Base-by-base conservation (phyloP, 306 rosid species). In the Begonia peltatifolia region DNA sequence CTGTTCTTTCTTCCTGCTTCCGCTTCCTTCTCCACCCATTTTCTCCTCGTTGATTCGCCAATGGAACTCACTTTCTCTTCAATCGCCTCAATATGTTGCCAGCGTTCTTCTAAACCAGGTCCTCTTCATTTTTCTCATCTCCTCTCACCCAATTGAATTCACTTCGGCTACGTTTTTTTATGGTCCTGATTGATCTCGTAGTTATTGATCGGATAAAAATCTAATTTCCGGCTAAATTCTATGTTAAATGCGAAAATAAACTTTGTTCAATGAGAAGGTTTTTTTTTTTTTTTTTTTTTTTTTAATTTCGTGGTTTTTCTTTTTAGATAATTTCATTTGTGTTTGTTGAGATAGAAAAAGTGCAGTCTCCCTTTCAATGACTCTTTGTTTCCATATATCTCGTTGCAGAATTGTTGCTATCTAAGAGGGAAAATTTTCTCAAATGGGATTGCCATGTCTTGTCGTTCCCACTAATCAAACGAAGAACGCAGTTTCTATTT, bases 11-110 rank as follows among this genome's bases (percentile, higher is more conserved):
- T 25, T 25, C 35, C 6, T 25, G 35, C 2, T 25, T 25, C 1
- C 35, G 9, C 44, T 16, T 9, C 25, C 11, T 10, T 44, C 59
- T 49, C 53, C 57, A 15, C 38, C 52, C 53, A 49, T n/a, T 48
- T 47, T 46, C 11, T 55, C 51, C 18, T 44, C 16, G 5, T 46
- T n/a, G 11, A 56, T 46, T 64, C 51, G 50, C 50, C 62, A 48
- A 87, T 88, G 96, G 96, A 79, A 51, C 50, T 66, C 6, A 69
- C 73, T 13, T 48, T 79, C 50, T 77, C 80, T 68, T 65, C 74
- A 10, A 54, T 82, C n/a, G 68, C 75, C 5, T n/a, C 72, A 3
- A 63, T 52, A 60, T 50, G 53, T 69, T 46, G 18, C 1, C 41
- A 46, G 70, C 17, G 55, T 63, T 54, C 30, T 7, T 52, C 14